phyloP scores from a whole-genome alignment of 192 early-diverging fungal genomes.

The Piromyces sp. region DNA sequence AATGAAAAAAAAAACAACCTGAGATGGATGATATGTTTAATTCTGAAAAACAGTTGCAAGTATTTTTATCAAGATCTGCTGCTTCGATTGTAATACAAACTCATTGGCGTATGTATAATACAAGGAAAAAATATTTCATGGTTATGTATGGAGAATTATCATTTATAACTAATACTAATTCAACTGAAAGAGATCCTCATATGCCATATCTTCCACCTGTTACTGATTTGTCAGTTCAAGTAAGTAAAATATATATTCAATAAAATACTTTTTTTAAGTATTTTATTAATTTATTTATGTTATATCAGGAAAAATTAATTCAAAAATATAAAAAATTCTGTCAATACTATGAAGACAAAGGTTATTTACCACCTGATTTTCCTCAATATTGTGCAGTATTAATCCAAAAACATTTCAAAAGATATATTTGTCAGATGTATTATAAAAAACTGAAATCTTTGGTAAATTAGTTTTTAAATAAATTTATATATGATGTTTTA shows the following conservation, averaged over 20 bases:
- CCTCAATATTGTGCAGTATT: constrained; percentile 27
- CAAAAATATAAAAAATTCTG: constrained; percentile 21
- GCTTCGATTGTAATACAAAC: not conserved
- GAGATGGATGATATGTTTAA: not conserved
- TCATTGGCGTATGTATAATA: not conserved
- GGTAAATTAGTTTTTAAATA: too few species aligned
- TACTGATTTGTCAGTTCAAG: not conserved
- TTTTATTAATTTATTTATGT: not conserved
- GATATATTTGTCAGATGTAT: not conserved
- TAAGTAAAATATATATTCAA: not conserved
- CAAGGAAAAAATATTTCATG: not conserved
- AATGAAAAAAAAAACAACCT: not conserved
- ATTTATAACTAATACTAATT: not conserved
- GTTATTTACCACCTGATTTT: constrained; percentile 21
- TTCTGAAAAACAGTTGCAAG: not conserved
- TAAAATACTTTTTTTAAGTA: not conserved
- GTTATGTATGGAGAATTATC: not conserved
- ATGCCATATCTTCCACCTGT: not conserved
- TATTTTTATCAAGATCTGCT: not conserved
- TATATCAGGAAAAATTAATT: constrained; percentile 21
- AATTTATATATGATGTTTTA: too few species aligned
- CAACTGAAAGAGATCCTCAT: not conserved
- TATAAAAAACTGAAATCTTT: not conserved
- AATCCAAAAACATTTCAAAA: constrained; percentile 14
- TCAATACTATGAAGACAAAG: constrained; percentile 10